Percentiles rank a stretch among this genome's conserved stretches.
phyloP scores from a whole-genome alignment of 2,329 filamentous ascomycete species.

The Calonectria pauciramosa region DNA sequence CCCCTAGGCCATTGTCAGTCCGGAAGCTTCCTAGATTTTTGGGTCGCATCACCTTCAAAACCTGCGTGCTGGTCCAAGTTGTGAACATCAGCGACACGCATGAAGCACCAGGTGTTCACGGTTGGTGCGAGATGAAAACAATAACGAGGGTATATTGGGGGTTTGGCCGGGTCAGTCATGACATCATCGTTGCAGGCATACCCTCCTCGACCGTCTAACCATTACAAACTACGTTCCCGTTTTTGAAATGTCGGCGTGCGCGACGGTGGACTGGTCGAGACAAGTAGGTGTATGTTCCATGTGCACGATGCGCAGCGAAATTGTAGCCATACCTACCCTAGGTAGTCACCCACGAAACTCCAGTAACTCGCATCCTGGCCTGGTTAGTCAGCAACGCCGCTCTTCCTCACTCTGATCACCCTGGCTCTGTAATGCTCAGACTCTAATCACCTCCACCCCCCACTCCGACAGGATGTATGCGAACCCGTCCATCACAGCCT shows the following conservation, averaged over 20 bases:
- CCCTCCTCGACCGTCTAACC: slow-evolving; percentile 18
- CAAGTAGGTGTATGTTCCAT: not conserved
- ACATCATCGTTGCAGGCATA: slow-evolving; percentile 53
- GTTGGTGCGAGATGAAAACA: slow-evolving; percentile 75
- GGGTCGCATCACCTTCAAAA: slow-evolving; percentile 68
- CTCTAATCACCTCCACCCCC: no score
- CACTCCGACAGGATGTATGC: no score
- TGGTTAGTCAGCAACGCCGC: no score
- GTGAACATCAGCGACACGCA: slow-evolving; percentile 66
- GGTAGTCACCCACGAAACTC: no score
- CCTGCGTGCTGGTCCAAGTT: slow-evolving; percentile 61
- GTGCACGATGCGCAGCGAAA: not conserved
- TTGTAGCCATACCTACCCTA: no score
- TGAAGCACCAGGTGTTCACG: slow-evolving; percentile 70
- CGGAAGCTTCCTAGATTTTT: not conserved
- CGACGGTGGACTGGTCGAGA: slow-evolving; percentile 14
- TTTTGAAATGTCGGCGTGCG: not conserved
- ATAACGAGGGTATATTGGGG: slow-evolving; percentile 70
- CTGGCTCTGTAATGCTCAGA: no score
- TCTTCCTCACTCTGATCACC: no score
- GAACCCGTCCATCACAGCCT: no score
- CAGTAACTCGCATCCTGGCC: no score
- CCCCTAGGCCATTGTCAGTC: slow-evolving; percentile 50
- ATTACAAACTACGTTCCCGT: slow-evolving; percentile 27
- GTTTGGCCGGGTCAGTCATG: slow-evolving; percentile 61